Evolutionary conservation across 2,329 filamentous ascomycete genomes (phyloP), one percentile per base, ranked within the genome.

Genomic region (Monilinia vaccinii-corymbosi): DNA sequence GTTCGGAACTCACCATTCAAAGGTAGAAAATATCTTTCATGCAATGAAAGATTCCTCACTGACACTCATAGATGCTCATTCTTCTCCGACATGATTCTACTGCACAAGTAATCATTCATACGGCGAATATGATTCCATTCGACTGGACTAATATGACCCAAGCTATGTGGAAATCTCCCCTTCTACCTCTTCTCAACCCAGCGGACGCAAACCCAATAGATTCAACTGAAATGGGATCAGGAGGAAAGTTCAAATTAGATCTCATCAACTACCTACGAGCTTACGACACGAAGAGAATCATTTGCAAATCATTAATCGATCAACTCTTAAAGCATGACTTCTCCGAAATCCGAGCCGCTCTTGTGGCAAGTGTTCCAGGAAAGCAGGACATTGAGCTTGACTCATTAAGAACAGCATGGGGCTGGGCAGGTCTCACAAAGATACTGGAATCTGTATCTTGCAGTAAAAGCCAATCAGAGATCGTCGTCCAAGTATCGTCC

Each of bases 141-240:
- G 91, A 96, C 71, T 96, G 91, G 91, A 81, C 78, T 1, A 94
- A 94, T 66, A 89, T 96, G 88, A 88, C 86, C 0, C 91, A 96
- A 71, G 90, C 84, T 1, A 81, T 89, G 6, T 96, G 91, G 91
- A 78, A 76, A 53, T 93, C 89, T 0, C 89, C 89, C 0, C 70
- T 82, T 1, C 81, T 96, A 1, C 85, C 88, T 0, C 38, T 61
- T 32, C 47, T 62, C 18, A 16, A 40, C n/a, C 32, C 40, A 16
- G 18, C 16, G 1, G 45, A 31, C 3, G 7, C 52, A 25, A n/a
- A 34, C 10, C 4, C 56, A 8, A 4, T 61, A 7, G 62, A 66
- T 21, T 44, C 62, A 11, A 60, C 68, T 6, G 66, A 64, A 4
- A 61, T 71, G 2, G 88, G 88, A 0, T 84, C 79, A 55, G 90